These are phyloP conservation scores for Penicillium sp. DNA, from an alignment of 2,329 filamentous ascomycete genomes.

Conservation along the genomic window DNA sequence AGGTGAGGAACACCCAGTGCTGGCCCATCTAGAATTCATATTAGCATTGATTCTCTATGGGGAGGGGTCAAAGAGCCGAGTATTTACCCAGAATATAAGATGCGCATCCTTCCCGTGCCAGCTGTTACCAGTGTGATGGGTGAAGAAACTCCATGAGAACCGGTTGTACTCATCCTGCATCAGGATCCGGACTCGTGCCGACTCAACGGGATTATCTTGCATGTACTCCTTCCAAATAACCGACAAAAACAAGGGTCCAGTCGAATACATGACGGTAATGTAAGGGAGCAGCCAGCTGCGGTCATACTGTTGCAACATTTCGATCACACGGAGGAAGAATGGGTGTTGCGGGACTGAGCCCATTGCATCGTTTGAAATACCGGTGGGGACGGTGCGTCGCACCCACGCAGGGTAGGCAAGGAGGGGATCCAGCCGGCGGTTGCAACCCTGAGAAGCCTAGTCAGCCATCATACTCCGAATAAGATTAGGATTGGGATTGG, in stretches of 20 bases:
- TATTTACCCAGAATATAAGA: slow-evolving; percentile 66
- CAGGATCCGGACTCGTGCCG: slow-evolving; percentile 66
- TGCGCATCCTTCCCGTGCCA: slow-evolving; percentile 68
- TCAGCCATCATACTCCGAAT: background rate
- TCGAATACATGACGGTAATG: slow-evolving; percentile 79
- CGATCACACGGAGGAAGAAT: slow-evolving; percentile 72
- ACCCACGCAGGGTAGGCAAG: slow-evolving; percentile 72
- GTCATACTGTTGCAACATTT: slow-evolving; percentile 69
- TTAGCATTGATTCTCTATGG: background rate
- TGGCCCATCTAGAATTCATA: slow-evolving; percentile 52
- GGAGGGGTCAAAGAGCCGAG: too few species aligned
- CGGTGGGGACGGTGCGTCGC: slow-evolving; percentile 73
- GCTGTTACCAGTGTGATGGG: slow-evolving; percentile 66
- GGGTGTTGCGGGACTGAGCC: slow-evolving; percentile 72
- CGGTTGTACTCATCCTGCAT: slow-evolving; percentile 73
- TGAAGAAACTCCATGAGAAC: slow-evolving; percentile 73
- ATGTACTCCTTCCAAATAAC: slow-evolving; percentile 78
- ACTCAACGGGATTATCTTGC: slow-evolving; percentile 44
- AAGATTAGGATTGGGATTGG: background rate
- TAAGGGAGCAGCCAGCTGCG: slow-evolving; percentile 72
- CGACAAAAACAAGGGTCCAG: slow-evolving; percentile 75
- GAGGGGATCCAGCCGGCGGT: slow-evolving; percentile 68
- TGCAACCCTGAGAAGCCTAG: slow-evolving; percentile 60
- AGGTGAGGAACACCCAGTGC: slow-evolving; percentile 61
- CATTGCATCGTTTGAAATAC: slow-evolving; percentile 83